Evolutionary conservation across 805 yeast species (phyloP).

Genomic region (Metschnikowia kofuensis): DNA sequence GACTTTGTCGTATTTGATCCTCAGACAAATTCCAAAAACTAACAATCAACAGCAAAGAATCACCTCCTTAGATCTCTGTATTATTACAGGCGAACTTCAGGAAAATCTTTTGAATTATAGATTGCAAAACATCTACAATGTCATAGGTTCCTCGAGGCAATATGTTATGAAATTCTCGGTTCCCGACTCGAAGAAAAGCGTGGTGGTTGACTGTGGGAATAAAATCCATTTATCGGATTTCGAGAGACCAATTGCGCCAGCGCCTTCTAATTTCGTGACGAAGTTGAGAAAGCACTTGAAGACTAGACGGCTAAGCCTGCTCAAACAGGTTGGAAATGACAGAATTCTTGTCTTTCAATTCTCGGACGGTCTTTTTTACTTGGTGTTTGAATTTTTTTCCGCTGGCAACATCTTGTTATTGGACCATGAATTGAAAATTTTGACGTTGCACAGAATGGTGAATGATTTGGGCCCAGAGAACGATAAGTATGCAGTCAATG

Average conservation of each 20-base stretch:
- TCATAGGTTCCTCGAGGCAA: slow-evolving; percentile 67
- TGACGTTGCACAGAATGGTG: slow-evolving; percentile 76
- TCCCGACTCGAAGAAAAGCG: slow-evolving; percentile 74
- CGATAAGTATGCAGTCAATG: slow-evolving; percentile 71
- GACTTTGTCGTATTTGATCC: background rate
- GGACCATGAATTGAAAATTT: slow-evolving; percentile 63
- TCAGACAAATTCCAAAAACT: background rate
- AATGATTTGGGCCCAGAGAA: slow-evolving; percentile 61
- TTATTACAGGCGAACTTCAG: slow-evolving; percentile 65
- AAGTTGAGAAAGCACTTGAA: slow-evolving; percentile 85
- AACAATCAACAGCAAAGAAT: slow-evolving; percentile 64
- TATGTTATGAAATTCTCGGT: slow-evolving; percentile 75
- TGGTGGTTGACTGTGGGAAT: slow-evolving; percentile 85
- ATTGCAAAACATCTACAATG: slow-evolving; percentile 80
- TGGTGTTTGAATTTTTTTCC: slow-evolving; percentile 89
- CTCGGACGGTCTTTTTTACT: slow-evolving; percentile 72
- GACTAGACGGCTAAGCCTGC: slow-evolving; percentile 67
- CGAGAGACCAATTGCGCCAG: slow-evolving; percentile 74
- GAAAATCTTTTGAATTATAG: slow-evolving; percentile 59
- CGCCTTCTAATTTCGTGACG: slow-evolving; percentile 82
- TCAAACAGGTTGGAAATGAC: slow-evolving; percentile 75
- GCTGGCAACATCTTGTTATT: slow-evolving; percentile 87
- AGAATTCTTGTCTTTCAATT: slow-evolving; percentile 82
- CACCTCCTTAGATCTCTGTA: slow-evolving; percentile 76
- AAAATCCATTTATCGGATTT: slow-evolving; percentile 75